A percentile compares a stretch with the other conserved stretches of the same genome.
phyloP scores from a whole-genome alignment of 148 eudicot species.

The Polygonum aviculare region DNA sequence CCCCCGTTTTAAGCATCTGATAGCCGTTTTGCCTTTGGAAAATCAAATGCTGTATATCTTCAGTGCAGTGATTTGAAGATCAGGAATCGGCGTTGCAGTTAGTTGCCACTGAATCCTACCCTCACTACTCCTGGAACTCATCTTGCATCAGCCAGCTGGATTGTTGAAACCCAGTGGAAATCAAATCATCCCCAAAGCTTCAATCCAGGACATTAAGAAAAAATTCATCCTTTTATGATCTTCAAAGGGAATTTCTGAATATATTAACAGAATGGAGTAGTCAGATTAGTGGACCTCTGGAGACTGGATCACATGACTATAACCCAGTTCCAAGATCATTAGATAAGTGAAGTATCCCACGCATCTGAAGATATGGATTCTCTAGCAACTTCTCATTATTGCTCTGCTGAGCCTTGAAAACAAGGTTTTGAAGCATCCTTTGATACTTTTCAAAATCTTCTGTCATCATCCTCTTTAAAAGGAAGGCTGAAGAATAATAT shows the following conservation, averaged over 20 bases:
- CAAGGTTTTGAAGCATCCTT: constrained; percentile 85
- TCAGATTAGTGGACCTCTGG: background rate
- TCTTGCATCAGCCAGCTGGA: constrained; percentile 3
- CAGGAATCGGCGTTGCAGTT: background rate
- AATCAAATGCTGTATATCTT: background rate
- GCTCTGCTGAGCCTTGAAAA: constrained; percentile 95
- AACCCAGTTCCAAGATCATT: constrained; percentile 52
- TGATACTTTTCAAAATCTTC: constrained; percentile 86
- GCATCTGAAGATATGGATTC: constrained; percentile 99
- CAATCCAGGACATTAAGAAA: constrained; percentile 1
- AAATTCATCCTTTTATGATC: background rate
- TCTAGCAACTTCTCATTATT: constrained; percentile 96
- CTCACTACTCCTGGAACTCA: constrained; percentile 1
- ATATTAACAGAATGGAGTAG: background rate
- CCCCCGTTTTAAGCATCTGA: background rate
- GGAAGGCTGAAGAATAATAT: constrained; percentile 89
- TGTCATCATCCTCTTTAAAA: constrained; percentile 99
- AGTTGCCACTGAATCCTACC: background rate
- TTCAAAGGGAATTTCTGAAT: background rate
- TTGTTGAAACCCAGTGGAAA: background rate
- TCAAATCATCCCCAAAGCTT: constrained; percentile 8
- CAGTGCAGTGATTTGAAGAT: background rate
- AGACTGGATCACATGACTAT: constrained; percentile 9
- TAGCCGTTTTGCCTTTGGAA: background rate
- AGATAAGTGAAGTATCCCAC: constrained; percentile 85